Evolutionary conservation across 768 basidiomycete genomes (phyloP).

Genomic region (Tylopilus vinaceipallidus): DNA sequence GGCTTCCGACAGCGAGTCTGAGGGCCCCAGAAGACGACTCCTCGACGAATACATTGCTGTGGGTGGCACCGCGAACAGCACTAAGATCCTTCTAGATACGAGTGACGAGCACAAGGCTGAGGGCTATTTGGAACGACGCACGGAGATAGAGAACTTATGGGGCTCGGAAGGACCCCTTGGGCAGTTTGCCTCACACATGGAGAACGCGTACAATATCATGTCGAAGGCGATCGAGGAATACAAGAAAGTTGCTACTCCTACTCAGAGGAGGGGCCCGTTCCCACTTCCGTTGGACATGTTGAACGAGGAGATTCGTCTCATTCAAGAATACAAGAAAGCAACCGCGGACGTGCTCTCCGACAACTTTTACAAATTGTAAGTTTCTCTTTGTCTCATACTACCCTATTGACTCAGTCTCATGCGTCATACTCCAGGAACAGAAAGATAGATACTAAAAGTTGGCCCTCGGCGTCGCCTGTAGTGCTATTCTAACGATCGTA

Average conservation of each 20-base stretch:
- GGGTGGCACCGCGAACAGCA: conserved; percentile 25
- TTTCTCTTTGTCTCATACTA: no score
- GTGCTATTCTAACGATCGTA: conserved; percentile 1
- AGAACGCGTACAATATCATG: conserved; percentile 17
- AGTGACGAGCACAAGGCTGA: conserved; percentile 22
- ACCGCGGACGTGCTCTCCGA: conserved; percentile 17
- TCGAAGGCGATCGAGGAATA: conserved; percentile 21
- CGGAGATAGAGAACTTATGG: conserved; percentile 22
- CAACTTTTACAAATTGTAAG: conserved; percentile 23
- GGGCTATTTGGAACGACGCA: conserved; percentile 21
- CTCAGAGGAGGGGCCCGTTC: conserved; percentile 17
- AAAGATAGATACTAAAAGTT: conserved; percentile 25
- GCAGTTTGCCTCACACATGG: conserved; percentile 23
- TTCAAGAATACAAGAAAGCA: conserved; percentile 19
- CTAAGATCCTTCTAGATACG: conserved; percentile 23
- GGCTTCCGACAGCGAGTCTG: conserved; percentile 25
- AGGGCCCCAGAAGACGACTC: conserved; percentile 19
- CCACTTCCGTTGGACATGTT: conserved; percentile 24
- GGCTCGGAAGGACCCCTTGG: conserved; percentile 13
- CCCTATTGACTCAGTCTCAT: no score
- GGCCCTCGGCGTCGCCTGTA: neutral
- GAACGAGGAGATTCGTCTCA: conserved; percentile 21
- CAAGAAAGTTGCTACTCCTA: conserved; percentile 10
- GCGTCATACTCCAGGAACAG: conserved; percentile 13
- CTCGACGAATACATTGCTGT: conserved; percentile 30